These are phyloP conservation scores for Vigna unguiculata DNA, from an alignment of 306 rosid species.

Conservation along the genomic window DNA sequence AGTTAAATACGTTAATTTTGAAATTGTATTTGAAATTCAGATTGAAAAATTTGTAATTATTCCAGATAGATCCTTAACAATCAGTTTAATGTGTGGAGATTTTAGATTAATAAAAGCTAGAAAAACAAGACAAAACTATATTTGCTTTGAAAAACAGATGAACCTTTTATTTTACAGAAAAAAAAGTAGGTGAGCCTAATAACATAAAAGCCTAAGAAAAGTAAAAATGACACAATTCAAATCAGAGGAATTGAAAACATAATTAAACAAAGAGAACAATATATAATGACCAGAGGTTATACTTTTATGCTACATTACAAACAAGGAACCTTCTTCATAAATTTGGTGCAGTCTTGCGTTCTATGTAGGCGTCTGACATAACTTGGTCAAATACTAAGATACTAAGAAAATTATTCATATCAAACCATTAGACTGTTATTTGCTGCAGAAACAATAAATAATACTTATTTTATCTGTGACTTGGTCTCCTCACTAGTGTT, in stretches of 20 bases:
- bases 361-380: not conserved
- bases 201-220: not conserved
- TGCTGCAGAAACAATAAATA: too few species aligned
- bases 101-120: not conserved
- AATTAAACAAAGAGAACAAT: not conserved
- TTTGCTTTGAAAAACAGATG: not conserved
- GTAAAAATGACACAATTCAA: not conserved
- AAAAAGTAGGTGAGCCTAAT: not conserved
- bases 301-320: not conserved
- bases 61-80: not conserved
- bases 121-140: not conserved
- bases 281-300: not conserved
- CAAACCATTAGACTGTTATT: conserved; percentile 1
- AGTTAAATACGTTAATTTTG: not conserved
- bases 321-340: not conserved
- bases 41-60: not conserved
- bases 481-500: not conserved
- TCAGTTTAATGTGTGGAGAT: not conserved
- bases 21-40: not conserved
- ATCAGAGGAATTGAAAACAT: not conserved
- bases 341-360: conserved; percentile 9
- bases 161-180: too few species aligned
- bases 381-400: not conserved
- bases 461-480: too few species aligned
- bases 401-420: not conserved